These are phyloP conservation scores for Cryphonectria carpinicola DNA, from an alignment of 2,329 filamentous ascomycete genomes.

Conservation along the genomic window DNA sequence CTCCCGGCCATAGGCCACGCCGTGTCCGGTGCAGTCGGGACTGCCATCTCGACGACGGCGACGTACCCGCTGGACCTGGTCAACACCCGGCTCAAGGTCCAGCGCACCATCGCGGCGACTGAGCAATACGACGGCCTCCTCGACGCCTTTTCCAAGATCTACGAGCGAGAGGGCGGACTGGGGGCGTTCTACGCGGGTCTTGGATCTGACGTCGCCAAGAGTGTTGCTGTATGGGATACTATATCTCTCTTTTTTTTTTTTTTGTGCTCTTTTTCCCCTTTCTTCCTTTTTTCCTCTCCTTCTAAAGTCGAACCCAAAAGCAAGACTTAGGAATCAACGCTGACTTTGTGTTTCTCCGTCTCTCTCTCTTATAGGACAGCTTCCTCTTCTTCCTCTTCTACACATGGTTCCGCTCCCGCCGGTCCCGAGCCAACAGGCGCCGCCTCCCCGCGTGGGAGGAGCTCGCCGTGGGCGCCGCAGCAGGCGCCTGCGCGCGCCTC, in stretches of 20 bases:
- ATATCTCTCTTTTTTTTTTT: no score
- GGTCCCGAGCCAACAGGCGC: constrained; percentile 40
- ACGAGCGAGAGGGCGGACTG: constrained; percentile 69
- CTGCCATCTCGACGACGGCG: constrained; percentile 75
- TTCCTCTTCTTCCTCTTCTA: constrained; percentile 70
- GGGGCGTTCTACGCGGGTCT: constrained; percentile 72
- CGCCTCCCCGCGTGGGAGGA: constrained; percentile 70
- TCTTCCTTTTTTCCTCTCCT: no score
- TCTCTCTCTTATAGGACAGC: constrained; percentile 10
- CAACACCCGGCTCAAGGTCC: constrained; percentile 80
- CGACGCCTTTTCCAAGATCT: constrained; percentile 74
- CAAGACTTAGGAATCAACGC: background rate
- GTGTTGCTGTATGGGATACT: constrained; percentile 65
- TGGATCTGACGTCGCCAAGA: constrained; percentile 67
- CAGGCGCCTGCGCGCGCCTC: constrained; percentile 74
- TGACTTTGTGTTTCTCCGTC: background rate
- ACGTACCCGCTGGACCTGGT: constrained; percentile 84
- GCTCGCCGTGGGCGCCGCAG: constrained; percentile 71
- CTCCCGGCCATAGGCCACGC: constrained; percentile 83
- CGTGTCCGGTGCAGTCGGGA: constrained; percentile 76
- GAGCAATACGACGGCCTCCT: constrained; percentile 62
- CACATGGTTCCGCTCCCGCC: constrained; percentile 49
- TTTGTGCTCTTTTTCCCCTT: no score
- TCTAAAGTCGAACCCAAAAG: background rate
- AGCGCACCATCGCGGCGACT: constrained; percentile 47